Conservation (phyloP, 2,329 filamentous ascomycete genomes). For the Ophiostoma perfectum region DNA sequence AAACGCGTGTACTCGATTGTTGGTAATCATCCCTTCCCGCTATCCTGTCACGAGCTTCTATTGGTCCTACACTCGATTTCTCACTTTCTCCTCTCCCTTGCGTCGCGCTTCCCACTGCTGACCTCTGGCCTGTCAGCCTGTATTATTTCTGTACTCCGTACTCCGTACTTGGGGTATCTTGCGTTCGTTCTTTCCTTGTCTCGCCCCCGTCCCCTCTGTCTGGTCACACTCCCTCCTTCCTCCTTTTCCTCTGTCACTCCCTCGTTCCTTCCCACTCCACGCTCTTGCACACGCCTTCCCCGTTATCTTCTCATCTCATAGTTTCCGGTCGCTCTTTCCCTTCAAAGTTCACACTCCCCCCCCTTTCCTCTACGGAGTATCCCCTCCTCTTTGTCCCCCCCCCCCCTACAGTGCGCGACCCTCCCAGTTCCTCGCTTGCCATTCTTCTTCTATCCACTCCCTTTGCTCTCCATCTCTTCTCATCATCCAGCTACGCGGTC, state of each 20-base stretch:
- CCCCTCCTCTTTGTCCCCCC: conserved; percentile 7
- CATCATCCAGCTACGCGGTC: conserved; percentile 7
- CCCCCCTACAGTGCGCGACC: conserved; percentile 11
- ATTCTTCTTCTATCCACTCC: conserved; percentile 9
- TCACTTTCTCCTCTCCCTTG: neutral
- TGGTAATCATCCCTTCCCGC: neutral
- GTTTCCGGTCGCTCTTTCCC: too few relatives aligned
- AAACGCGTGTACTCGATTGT: neutral
- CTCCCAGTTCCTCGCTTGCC: neutral
- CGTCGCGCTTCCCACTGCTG: conserved; percentile 1
- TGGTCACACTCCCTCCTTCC: conserved; percentile 11
- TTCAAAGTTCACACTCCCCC: neutral
- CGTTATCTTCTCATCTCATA: too few relatives aligned
- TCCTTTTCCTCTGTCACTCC: neutral
- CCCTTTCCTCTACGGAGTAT: too few relatives aligned
- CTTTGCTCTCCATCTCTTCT: conserved; percentile 1
- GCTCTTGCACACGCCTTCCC: neutral
- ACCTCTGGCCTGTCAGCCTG: neutral
- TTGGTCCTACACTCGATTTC: neutral
- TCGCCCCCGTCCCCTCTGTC: neutral
- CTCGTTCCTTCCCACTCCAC: conserved; percentile 2
- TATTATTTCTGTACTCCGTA: neutral
- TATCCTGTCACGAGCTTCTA: neutral
- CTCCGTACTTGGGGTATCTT: neutral
- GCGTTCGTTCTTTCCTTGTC: neutral